Conservation (phyloP, 306 rosid species). For the Castanopsis chinensis region DNA sequence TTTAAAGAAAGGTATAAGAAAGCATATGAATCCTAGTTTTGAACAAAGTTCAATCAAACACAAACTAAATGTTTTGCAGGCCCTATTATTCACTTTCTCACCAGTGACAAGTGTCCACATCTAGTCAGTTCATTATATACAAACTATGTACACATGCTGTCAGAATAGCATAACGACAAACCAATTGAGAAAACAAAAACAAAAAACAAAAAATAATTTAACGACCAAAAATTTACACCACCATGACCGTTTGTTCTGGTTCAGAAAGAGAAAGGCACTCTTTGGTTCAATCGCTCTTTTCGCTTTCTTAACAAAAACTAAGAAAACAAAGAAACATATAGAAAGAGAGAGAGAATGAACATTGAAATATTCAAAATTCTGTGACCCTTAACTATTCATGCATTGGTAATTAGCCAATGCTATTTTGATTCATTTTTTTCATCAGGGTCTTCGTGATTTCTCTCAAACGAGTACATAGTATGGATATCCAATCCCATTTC, state of each 20-base stretch:
- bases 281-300: constrained; percentile 31
- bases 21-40: constrained; percentile 12
- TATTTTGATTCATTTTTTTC: constrained; percentile 25
- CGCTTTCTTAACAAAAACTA: constrained; percentile 29
- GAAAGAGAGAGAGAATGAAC: background rate
- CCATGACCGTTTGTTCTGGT: constrained; percentile 28
- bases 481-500: background rate
- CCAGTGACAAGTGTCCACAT: constrained; percentile 29
- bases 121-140: background rate
- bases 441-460: constrained; percentile 20
- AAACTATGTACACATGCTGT: constrained; percentile 14
- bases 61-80: background rate
- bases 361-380: constrained; percentile 2
- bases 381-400: constrained; percentile 4
- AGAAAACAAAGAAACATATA: background rate
- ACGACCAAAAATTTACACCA: constrained; percentile 19
- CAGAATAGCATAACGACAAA: constrained; percentile 26
- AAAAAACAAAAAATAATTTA: constrained; percentile 23
- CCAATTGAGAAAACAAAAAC: too few species aligned
- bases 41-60: background rate
- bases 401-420: background rate
- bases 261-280: constrained; percentile 22
- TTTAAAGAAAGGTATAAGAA: background rate
- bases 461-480: background rate
- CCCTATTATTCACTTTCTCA: constrained; percentile 15